A percentile compares a stretch with the other conserved stretches of the same genome.
These are phyloP conservation scores for Alloascoidea hylecoeti DNA, from an alignment of 805 yeast genomes.

Conservation along the genomic window DNA sequence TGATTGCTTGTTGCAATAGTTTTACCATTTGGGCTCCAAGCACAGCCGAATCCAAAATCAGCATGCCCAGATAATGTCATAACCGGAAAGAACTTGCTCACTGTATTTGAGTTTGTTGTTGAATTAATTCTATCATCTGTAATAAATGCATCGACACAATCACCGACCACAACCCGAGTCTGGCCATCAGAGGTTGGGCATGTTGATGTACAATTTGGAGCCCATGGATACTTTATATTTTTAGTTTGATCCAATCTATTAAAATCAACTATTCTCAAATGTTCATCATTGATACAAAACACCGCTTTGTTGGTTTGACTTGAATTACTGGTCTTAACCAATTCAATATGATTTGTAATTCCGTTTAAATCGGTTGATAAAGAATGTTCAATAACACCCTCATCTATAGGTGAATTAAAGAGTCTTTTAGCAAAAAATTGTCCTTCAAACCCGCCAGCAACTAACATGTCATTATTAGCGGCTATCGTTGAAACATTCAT, in stretches of 20 bases:
- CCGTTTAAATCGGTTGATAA: slow-evolving; percentile 31
- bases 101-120: slow-evolving; percentile 6
- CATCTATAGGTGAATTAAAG: slow-evolving; percentile 8
- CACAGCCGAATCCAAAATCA: slow-evolving; percentile 47
- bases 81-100: too few species aligned
- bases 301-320: slow-evolving; percentile 14
- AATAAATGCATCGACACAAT: slow-evolving; percentile 25
- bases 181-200: slow-evolving; percentile 23
- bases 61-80: slow-evolving; percentile 26
- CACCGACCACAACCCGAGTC: slow-evolving; percentile 36
- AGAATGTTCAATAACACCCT: slow-evolving; percentile 17
- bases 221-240: slow-evolving; percentile 22
- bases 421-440: slow-evolving; percentile 27
- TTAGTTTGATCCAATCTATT: slow-evolving; percentile 9
- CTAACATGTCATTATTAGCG: slow-evolving; percentile 25
- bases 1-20: slow-evolving; percentile 42
- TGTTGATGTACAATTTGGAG: slow-evolving; percentile 33
- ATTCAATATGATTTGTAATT: slow-evolving; percentile 33
- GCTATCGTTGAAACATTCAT: slow-evolving; percentile 33
- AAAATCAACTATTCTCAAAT: slow-evolving; percentile 26
- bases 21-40: slow-evolving; percentile 33
- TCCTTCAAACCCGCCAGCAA: slow-evolving; percentile 43
- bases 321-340: too few species aligned
- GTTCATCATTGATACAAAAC: slow-evolving; percentile 36
- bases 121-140: slow-evolving; percentile 24